phyloP scores from a whole-genome alignment of 257 asterid species.

The Solanum boliviense region DNA sequence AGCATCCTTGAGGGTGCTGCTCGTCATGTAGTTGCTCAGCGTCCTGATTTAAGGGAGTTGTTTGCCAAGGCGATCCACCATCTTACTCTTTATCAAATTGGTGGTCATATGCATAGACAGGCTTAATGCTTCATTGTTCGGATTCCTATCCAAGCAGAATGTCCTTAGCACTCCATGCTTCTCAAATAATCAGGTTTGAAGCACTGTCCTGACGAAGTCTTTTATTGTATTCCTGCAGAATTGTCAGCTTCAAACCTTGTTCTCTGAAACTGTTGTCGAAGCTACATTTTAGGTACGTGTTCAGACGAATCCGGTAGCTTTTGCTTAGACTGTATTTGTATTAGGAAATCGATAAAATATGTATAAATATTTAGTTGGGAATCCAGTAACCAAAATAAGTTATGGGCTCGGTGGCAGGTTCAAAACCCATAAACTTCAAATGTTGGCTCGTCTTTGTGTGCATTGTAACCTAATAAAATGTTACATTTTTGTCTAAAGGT shows the following conservation, averaged over 20 bases:
- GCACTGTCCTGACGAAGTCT: background rate
- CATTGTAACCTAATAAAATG: background rate
- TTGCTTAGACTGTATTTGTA: background rate
- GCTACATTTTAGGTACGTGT: background rate
- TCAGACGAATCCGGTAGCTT: background rate
- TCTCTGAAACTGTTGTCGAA: background rate
- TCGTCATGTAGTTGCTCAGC: conserved; percentile 32
- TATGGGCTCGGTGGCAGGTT: background rate
- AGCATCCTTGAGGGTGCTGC: conserved; percentile 50
- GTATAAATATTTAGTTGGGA: background rate
- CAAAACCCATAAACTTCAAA: background rate
- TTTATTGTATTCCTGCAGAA: background rate
- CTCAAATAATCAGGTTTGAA: background rate
- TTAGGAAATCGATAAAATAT: background rate
- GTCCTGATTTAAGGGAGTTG: conserved; percentile 51
- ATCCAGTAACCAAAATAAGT: background rate
- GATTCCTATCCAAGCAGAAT: background rate
- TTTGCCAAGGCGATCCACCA: conserved; percentile 37
- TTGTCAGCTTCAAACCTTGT: background rate
- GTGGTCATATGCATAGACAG: conserved; percentile 42
- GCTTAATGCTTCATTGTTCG: background rate
- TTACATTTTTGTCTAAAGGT: background rate
- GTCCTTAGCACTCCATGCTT: background rate
- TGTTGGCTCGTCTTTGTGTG: background rate
- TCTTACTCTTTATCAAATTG: conserved; percentile 61